Percentiles rank a stretch among this genome's conserved stretches.
phyloP scores from a whole-genome alignment of 225 moss, liverwort and hornwort species.

The Physcomitrellopsis africana region DNA sequence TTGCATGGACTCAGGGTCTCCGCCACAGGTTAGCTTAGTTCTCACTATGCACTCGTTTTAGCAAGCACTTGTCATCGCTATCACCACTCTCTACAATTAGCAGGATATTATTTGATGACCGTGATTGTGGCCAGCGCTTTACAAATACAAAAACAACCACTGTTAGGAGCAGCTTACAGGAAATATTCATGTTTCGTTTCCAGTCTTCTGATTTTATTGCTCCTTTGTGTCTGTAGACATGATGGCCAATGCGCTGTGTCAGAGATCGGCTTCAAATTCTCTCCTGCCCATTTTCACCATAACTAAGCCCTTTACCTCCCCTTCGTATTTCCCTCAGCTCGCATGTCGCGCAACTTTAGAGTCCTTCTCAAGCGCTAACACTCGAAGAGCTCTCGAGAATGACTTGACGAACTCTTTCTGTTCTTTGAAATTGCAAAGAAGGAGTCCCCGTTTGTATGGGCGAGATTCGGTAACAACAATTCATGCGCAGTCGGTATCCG shows the following conservation, averaged over 20 bases:
- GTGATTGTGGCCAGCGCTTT: too few relatives aligned
- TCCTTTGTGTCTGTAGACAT: slow-evolving; percentile 38
- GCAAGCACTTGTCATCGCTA: too few relatives aligned
- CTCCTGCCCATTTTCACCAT: slow-evolving; percentile 33
- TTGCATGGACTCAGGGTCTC: too few relatives aligned
- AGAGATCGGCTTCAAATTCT: slow-evolving; percentile 32
- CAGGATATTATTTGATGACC: background rate
- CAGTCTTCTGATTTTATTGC: background rate
- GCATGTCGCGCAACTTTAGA: slow-evolving; percentile 24
- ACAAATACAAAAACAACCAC: too few relatives aligned
- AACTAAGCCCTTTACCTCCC: slow-evolving; percentile 28
- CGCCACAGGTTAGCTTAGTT: too few relatives aligned
- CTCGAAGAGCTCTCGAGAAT: slow-evolving; percentile 19
- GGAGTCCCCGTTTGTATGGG: slow-evolving; percentile 25
- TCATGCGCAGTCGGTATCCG: slow-evolving; percentile 37
- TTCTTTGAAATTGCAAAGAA: slow-evolving; percentile 30
- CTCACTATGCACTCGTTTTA: too few relatives aligned
- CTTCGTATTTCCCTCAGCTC: slow-evolving; percentile 21
- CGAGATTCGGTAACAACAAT: slow-evolving; percentile 30
- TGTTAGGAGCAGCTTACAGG: too few relatives aligned
- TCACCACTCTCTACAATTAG: background rate
- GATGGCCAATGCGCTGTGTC: slow-evolving; percentile 47
- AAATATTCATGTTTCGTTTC: too few relatives aligned
- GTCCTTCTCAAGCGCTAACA: slow-evolving; percentile 11
- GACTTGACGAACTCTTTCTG: slow-evolving; percentile 18